These are phyloP conservation scores for Aspergillus sp. DNA, from an alignment of 2,329 filamentous ascomycete genomes.

Conservation along the genomic window DNA sequence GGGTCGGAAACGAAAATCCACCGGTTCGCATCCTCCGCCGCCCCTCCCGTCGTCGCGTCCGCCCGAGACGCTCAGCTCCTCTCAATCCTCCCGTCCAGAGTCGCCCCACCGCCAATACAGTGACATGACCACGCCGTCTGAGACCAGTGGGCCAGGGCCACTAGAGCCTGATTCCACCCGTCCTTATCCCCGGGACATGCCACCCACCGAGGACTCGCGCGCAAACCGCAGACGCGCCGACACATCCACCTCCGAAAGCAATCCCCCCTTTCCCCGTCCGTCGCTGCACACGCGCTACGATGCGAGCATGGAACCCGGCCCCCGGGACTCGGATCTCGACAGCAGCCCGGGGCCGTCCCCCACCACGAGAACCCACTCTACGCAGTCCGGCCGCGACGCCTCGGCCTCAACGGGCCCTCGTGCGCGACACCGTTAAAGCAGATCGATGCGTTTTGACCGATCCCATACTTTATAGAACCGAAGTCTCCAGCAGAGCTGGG, in stretches of 20 bases:
- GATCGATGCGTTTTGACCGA: not conserved
- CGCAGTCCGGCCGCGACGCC: not conserved
- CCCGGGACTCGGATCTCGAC: constrained; percentile 12
- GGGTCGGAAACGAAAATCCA: constrained; percentile 75
- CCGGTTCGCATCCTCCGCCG: constrained; percentile 51
- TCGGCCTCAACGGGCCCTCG: not conserved
- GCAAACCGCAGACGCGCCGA: not conserved
- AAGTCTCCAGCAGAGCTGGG: not conserved
- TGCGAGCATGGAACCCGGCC: constrained; percentile 8
- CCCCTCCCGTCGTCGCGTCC: constrained; percentile 53
- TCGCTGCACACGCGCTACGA: constrained; percentile 5
- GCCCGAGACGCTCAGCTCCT: constrained; percentile 31
- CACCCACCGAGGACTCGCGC: no score
- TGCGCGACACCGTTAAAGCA: not conserved
- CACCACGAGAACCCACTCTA: constrained; percentile 2
- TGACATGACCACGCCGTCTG: constrained; percentile 8
- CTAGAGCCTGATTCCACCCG: no score
- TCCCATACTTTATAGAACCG: not conserved
- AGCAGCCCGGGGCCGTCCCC: constrained; percentile 10
- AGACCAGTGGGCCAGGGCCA: not conserved
- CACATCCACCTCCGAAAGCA: not conserved
- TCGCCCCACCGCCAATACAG: constrained; percentile 25
- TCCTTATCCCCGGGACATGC: no score
- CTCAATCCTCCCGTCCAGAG: constrained; percentile 9
- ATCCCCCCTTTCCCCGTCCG: not conserved